Evolutionary conservation across 306 rosid genomes (phyloP).

Genomic region (Boehmeria nivea): DNA sequence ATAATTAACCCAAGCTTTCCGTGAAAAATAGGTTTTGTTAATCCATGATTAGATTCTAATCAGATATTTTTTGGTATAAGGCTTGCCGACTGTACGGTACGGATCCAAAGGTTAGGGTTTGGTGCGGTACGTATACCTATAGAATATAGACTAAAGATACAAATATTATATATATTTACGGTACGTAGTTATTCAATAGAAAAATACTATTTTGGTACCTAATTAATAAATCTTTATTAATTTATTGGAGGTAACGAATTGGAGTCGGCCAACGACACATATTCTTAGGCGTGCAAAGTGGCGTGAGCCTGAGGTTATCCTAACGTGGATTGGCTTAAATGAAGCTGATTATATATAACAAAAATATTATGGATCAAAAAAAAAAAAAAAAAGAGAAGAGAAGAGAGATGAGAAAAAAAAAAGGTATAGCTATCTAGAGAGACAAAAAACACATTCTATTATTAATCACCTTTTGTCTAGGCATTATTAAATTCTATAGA

Average conservation of each 20-base stretch:
- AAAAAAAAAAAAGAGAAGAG: background rate
- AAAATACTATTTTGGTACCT: background rate
- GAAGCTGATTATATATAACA: background rate
- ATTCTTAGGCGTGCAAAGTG: constrained; percentile 28
- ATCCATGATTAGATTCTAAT: constrained; percentile 31
- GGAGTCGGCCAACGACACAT: constrained; percentile 25
- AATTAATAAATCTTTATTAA: background rate
- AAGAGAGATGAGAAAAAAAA: constrained; percentile 18
- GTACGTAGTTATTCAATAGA: background rate
- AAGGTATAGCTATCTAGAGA: constrained; percentile 18
- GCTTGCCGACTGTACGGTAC: constrained; percentile 22
- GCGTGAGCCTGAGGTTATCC: constrained; percentile 55
- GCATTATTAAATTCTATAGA: constrained; percentile 23
- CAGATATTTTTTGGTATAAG: constrained; percentile 10
- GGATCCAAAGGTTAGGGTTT: constrained; percentile 2
- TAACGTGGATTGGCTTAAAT: constrained; percentile 27
- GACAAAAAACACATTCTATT: constrained; percentile 59
- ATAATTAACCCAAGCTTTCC: background rate
- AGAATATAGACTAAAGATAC: background rate
- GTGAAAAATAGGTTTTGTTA: constrained; percentile 14
- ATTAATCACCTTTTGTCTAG: constrained; percentile 53
- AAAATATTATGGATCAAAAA: background rate
- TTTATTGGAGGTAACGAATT: constrained; percentile 14
- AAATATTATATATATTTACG: background rate
- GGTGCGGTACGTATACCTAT: constrained; percentile 15